Conservation (phyloP, 148 eudicot genomes). For the Persicaria tinctoria region DNA sequence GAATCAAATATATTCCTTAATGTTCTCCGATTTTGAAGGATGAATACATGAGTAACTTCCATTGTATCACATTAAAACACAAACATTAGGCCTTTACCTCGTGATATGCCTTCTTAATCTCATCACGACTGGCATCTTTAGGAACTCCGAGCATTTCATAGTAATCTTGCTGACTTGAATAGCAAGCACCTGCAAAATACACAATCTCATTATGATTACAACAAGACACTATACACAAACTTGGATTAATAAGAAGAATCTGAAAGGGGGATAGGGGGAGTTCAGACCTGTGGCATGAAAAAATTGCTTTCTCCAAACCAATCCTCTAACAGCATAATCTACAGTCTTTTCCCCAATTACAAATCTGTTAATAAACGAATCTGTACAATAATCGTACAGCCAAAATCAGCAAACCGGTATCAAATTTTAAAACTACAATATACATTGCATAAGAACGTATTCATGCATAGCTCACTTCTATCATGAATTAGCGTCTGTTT, state of each 20-base stretch:
- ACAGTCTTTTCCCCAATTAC: background rate
- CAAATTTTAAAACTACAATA: background rate
- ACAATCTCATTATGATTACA: conserved; percentile 7
- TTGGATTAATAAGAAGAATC: background rate
- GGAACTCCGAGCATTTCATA: conserved; percentile 76
- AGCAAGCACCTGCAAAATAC: conserved; percentile 37
- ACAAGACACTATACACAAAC: background rate
- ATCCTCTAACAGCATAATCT: background rate
- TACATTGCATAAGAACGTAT: background rate
- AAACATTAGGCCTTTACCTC: conserved; percentile 24
- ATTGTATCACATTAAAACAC: background rate
- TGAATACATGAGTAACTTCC: background rate
- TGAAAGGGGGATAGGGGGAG: background rate
- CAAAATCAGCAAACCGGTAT: background rate
- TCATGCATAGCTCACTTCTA: conserved; percentile 1
- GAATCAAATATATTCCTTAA: background rate
- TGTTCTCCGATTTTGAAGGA: background rate
- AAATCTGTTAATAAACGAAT: conserved; percentile 3
- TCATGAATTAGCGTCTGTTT: background rate
- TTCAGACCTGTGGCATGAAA: conserved; percentile 13
- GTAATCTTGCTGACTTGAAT: conserved; percentile 38
- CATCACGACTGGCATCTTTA: conserved; percentile 54
- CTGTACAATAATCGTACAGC: background rate
- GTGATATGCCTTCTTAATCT: conserved; percentile 84
- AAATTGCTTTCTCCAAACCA: conserved; percentile 7